Evolutionary conservation across 257 asterid species (phyloP).

Genomic region (Fraxinus pennsylvanica): DNA sequence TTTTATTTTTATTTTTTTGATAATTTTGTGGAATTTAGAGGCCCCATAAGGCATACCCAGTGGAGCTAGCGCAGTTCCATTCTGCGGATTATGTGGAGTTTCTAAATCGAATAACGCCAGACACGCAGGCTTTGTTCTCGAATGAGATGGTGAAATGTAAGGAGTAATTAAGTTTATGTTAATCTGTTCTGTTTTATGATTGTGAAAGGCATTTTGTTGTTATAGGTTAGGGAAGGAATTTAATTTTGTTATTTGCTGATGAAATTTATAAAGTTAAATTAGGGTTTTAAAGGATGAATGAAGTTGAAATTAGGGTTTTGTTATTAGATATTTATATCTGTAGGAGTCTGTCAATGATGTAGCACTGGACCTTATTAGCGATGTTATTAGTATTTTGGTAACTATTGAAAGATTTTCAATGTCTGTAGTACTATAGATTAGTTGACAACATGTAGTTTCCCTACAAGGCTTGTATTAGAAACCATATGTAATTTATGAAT

Average conservation of each 20-base stretch:
- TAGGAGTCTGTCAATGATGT: neutral
- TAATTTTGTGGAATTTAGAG: slow-evolving; percentile 52
- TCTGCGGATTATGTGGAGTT: slow-evolving; percentile 96
- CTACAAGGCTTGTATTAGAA: too few relatives aligned
- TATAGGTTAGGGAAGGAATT: neutral
- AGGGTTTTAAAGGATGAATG: neutral
- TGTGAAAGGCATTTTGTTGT: neutral
- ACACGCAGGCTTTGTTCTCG: slow-evolving; percentile 54
- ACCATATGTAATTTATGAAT: neutral
- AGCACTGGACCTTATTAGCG: slow-evolving; percentile 4
- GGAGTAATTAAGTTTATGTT: slow-evolving; percentile 16
- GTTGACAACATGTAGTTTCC: neutral
- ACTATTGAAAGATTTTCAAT: neutral
- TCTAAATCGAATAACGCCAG: slow-evolving; percentile 82
- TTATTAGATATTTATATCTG: neutral
- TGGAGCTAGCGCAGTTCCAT: slow-evolving; percentile 98
- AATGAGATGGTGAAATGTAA: slow-evolving; percentile 74
- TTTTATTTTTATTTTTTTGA: slow-evolving; percentile 2
- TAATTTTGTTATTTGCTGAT: neutral
- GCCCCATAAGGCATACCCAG: slow-evolving; percentile 97
- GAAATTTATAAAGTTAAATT: slow-evolving; percentile 2
- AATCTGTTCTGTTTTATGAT: neutral
- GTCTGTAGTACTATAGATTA: neutral
- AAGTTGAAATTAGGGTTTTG: neutral
- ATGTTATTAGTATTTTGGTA: neutral